phyloP scores from a whole-genome alignment of 345 rosid species.

The Anacardium occidentale region DNA sequence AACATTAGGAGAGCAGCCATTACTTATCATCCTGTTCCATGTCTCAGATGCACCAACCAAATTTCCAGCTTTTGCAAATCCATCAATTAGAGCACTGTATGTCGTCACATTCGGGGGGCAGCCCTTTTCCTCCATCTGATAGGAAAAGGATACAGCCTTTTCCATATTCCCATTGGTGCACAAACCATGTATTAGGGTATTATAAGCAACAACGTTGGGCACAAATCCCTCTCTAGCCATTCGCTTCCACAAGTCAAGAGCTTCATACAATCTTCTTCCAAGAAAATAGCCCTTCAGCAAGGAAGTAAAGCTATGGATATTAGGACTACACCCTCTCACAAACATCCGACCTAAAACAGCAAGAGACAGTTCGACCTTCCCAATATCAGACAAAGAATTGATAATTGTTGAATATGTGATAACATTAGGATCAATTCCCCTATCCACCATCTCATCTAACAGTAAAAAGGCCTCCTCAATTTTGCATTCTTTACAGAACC shows the following conservation, averaged over 20 bases:
- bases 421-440: slow-evolving; percentile 59
- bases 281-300: slow-evolving; percentile 68
- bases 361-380: slow-evolving; percentile 52
- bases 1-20: slow-evolving; percentile 67
- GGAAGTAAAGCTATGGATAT: slow-evolving; percentile 61
- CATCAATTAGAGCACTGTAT: slow-evolving; percentile 67
- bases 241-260: slow-evolving; percentile 55
- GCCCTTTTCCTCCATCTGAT: slow-evolving; percentile 57
- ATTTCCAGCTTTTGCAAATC: slow-evolving; percentile 67
- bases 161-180: slow-evolving; percentile 48
- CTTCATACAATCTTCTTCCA: slow-evolving; percentile 51
- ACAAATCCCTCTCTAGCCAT: slow-evolving; percentile 48
- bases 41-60: slow-evolving; percentile 56
- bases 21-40: slow-evolving; percentile 81
- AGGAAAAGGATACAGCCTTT: slow-evolving; percentile 51
- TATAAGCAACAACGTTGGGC: slow-evolving; percentile 66
- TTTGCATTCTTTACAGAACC: slow-evolving; percentile 53
- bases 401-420: slow-evolving; percentile 71
- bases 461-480: slow-evolving; percentile 50
- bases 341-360: slow-evolving; percentile 67
- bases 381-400: slow-evolving; percentile 50
- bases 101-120: slow-evolving; percentile 55
- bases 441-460: slow-evolving; percentile 50
- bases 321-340: slow-evolving; percentile 69
- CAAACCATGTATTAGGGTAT: slow-evolving; percentile 65